Conservation (phyloP, 257 asterid species). For the Avicennia marina region DNA sequence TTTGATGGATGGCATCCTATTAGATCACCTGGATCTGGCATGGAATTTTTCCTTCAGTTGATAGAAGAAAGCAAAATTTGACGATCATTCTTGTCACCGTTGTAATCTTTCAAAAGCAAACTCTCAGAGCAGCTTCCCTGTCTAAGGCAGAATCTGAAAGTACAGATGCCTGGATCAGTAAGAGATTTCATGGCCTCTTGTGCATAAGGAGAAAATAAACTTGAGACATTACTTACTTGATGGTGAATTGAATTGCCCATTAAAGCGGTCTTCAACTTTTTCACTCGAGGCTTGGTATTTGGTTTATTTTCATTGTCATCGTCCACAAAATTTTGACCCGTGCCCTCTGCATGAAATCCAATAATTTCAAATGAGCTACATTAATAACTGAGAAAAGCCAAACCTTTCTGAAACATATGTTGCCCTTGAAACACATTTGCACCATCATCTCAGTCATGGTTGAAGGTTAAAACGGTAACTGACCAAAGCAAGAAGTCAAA, state of each 20-base stretch:
- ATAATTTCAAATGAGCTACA: constrained; percentile 1
- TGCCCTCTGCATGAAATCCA: constrained; percentile 35
- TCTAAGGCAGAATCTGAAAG: no score
- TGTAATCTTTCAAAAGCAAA: constrained; percentile 10
- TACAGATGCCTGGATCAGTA: no score
- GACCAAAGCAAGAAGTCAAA: no score
- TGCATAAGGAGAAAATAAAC: not conserved
- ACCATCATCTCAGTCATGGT: no score
- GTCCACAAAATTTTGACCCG: constrained; percentile 37
- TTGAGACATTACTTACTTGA: constrained; percentile 13
- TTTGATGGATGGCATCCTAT: not conserved
- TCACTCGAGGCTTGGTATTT: constrained; percentile 10
- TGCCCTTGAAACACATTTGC: not conserved
- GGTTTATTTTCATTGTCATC: constrained; percentile 19
- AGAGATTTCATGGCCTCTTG: constrained; percentile 4
- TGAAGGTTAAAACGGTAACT: no score
- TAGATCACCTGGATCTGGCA: not conserved
- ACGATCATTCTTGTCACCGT: not conserved
- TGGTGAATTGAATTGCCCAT: constrained; percentile 13
- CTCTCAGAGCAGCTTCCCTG: not conserved
- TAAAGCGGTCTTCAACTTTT: constrained; percentile 24
- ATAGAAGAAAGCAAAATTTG: not conserved
- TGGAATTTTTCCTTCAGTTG: constrained; percentile 11
- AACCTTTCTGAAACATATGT: not conserved
- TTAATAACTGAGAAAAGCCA: not conserved